Evolutionary conservation across 2,329 filamentous ascomycete genomes (phyloP).

Genomic region (Lecanicillium sp.): DNA sequence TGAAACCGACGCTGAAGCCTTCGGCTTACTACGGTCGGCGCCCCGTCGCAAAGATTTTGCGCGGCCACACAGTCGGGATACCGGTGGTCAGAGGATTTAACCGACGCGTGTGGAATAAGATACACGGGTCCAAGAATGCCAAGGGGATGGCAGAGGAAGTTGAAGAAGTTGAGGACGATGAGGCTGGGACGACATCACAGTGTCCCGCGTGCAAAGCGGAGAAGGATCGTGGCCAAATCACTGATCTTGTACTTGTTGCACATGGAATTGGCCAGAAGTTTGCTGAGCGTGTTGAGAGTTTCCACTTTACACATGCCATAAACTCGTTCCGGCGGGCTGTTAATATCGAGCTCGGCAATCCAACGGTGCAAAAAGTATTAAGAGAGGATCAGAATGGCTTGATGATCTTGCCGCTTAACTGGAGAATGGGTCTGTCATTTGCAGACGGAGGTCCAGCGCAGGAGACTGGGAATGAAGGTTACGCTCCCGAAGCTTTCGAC

Average conservation of each 20-base stretch:
- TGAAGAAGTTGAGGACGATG: conserved; percentile 17
- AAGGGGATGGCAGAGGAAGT: conserved; percentile 20
- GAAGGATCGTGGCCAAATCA: conserved; percentile 61
- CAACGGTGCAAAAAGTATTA: conserved; percentile 66
- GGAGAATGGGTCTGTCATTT: conserved; percentile 81
- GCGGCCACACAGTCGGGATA: conserved; percentile 73
- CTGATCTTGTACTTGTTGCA: conserved; percentile 81
- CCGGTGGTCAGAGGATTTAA: conserved; percentile 88
- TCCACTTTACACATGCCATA: conserved; percentile 94
- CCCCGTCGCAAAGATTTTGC: conserved; percentile 78
- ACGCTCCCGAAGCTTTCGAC: conserved; percentile 50
- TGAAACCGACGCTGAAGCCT: conserved; percentile 78
- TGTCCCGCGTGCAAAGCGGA: conserved; percentile 57
- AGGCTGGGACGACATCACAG: conserved; percentile 14
- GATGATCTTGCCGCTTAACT: conserved; percentile 92
- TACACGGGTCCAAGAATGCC: conserved; percentile 46
- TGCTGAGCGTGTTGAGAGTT: conserved; percentile 89
- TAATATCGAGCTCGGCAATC: conserved; percentile 72
- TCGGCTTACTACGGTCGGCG: conserved; percentile 77
- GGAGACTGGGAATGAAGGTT: conserved; percentile 43
- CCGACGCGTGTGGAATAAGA: conserved; percentile 63
- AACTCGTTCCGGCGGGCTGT: conserved; percentile 82
- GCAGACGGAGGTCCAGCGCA: conserved; percentile 65
- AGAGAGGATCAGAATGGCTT: conserved; percentile 75
- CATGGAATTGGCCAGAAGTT: conserved; percentile 97